Evolutionary conservation across 805 yeast genomes (phyloP).

Genomic region (Nakazawaea ernobii): DNA sequence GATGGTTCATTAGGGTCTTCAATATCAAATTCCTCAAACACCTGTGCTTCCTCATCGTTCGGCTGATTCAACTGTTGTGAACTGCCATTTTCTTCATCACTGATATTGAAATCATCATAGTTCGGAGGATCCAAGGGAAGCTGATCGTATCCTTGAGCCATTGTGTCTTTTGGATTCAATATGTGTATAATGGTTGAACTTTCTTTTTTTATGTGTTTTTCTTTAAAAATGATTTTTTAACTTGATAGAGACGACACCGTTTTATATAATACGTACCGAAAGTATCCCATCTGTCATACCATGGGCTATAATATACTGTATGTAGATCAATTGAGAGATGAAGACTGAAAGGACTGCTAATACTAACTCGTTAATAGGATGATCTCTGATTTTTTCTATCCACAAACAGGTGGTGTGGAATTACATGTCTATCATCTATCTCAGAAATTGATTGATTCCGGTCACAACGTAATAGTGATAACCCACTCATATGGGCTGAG

Average conservation of each 20-base stretch:
- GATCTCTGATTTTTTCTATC: slow-evolving; percentile 97
- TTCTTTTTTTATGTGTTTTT: neutral
- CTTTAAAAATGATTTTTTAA: neutral
- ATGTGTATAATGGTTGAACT: too few relatives aligned
- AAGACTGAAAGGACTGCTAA: too few relatives aligned
- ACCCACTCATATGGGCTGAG: slow-evolving; percentile 88
- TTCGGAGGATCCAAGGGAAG: slow-evolving; percentile 10
- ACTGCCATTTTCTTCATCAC: slow-evolving; percentile 5
- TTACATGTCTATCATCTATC: slow-evolving; percentile 90
- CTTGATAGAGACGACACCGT: too few relatives aligned
- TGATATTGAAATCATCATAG: slow-evolving; percentile 7
- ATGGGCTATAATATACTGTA: slow-evolving; percentile 10
- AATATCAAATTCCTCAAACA: slow-evolving; percentile 37
- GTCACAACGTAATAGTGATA: slow-evolving; percentile 80
- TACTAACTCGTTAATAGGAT: slow-evolving; percentile 29
- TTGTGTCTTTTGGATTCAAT: neutral
- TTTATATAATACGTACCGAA: too few relatives aligned
- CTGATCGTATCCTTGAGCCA: slow-evolving; percentile 3
- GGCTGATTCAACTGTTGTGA: neutral
- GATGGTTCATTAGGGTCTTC: slow-evolving; percentile 27
- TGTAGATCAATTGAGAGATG: neutral
- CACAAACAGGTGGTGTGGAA: slow-evolving; percentile 98
- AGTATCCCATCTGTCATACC: neutral
- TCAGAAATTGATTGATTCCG: slow-evolving; percentile 69
- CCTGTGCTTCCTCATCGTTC: neutral